Evolutionary conservation across 78 protist genomes (phyloP).

Genomic region (Guillardia theta): DNA sequence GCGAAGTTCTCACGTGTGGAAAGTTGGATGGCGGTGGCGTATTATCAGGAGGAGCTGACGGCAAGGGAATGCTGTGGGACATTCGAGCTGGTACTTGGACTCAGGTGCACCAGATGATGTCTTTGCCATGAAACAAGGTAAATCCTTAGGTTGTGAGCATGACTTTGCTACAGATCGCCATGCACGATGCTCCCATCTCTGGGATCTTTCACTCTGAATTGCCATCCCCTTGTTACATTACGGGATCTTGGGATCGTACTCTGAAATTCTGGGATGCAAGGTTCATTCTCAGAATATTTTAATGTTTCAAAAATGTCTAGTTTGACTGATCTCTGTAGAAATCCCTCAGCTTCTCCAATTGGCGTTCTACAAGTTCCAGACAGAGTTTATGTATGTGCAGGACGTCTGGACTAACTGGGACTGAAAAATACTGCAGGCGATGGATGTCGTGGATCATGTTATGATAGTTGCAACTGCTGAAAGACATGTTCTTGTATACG

Average conservation of each 20-base stretch:
- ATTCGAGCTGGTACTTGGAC: background rate
- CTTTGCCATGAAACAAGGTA: too few relatives aligned
- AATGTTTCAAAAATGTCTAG: too few relatives aligned
- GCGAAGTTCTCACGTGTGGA: background rate
- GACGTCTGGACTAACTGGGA: too few relatives aligned
- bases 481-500: slow-evolving; percentile 8
- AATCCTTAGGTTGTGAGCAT: too few relatives aligned
- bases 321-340: too few relatives aligned
- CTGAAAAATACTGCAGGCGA: too few relatives aligned
- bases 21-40: background rate
- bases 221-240: background rate
- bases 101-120: too few relatives aligned
- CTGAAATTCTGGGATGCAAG: background rate
- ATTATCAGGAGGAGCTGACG: slow-evolving; percentile 15
- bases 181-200: background rate
- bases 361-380: background rate
- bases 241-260: background rate
- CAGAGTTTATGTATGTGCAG: too few relatives aligned
- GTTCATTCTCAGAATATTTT: background rate
- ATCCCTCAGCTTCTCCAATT: background rate
- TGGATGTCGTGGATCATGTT: background rate
- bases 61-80: slow-evolving; percentile 8
- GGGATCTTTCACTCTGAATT: background rate
- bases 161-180: too few relatives aligned
- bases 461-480: slow-evolving; percentile 69